Evolutionary conservation across 345 rosid genomes (phyloP), one percentile per base, ranked within the genome.

Genomic region (Hibiscus tridactylites): DNA sequence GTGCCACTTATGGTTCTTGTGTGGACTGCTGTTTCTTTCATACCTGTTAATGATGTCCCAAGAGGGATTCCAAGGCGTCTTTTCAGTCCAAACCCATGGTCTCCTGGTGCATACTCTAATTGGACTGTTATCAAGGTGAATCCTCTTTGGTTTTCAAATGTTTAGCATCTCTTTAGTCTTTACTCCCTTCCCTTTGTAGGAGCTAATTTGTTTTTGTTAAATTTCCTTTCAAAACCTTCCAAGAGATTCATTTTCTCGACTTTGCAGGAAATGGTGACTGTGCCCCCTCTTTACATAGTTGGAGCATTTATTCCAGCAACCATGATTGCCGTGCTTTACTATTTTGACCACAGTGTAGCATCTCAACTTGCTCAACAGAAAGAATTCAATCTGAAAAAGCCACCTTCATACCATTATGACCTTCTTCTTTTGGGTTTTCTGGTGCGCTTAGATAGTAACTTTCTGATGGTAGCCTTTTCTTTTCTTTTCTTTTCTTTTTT

Each of bases 341-440:
- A 88, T 75, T 93, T 93, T 65, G 97, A 93, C 59, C 97, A 91
- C 61, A 87, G 97, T 3, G 92, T 91, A 39, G 96, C 93, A 31
- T 91, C 92, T 0, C 93, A 91, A 76, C 77, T 93, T 13, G 93
- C 96, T 3, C 98, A 93, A 71, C 97, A 91, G 60, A 87, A 88
- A 73, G 96, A 93, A 75, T 89, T 91, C 78, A 89, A 93, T 74
- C 87, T 93, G 60, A 93, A 89, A 75, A 91, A 88, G 31, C 96
- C 97, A 33, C 82, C 93, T 12, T 86, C 98, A 0, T 93, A 89
- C 74, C 97, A 91, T 75, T 81, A 89, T 42, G 98, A 93, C 68
- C 83, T 90, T 73, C 75, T 93, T 52, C 71, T 93, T 73, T 79
- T 93, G 8, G 96, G 91, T 6, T 70, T 91, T 68, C 80, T 82